A percentile compares a stretch with the other conserved stretches of the same genome.
Conservation (phyloP, 108 stramenopile genomes). For the Aureococcus anophagefferens region DNA sequence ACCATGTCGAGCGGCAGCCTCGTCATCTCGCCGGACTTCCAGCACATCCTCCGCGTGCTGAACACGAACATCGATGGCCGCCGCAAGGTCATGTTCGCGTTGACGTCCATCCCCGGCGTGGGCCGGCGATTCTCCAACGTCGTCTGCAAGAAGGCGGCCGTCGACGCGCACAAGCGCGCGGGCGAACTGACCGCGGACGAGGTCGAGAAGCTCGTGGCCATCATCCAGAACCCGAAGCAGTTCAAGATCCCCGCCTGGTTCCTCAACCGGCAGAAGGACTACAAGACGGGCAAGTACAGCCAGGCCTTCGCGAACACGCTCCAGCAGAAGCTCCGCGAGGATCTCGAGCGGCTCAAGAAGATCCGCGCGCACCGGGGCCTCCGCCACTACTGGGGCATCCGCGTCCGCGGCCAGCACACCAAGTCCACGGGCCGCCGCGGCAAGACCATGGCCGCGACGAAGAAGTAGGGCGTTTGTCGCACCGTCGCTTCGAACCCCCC, state of each 20-base stretch:
- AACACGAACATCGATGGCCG: conserved; percentile 99
- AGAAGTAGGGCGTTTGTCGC: too few species aligned
- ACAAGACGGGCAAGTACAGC: conserved; percentile 94
- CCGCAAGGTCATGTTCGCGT: conserved; percentile 93
- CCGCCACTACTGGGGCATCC: conserved; percentile 99
- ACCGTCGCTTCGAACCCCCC: too few species aligned
- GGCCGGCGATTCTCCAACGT: conserved; percentile 96
- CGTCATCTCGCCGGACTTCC: conserved; percentile 68
- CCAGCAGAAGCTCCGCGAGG: conserved; percentile 95
- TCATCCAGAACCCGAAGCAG: conserved; percentile 95
- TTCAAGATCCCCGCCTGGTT: conserved; percentile 99
- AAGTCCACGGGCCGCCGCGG: conserved; percentile 89
- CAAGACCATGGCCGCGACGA: too few species aligned
- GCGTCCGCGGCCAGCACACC: conserved; percentile 99
- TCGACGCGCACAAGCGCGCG: conserved; percentile 96
- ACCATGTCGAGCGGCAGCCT: conserved; percentile 6
- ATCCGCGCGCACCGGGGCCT: conserved; percentile 97
- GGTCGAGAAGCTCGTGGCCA: conserved; percentile 97
- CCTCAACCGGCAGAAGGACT: conserved; percentile 99
- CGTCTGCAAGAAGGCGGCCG: conserved; percentile 99
- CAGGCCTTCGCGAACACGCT: conserved; percentile 95
- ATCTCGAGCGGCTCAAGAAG: conserved; percentile 96
- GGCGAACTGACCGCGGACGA: conserved; percentile 97
- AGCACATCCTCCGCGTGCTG: conserved; percentile 99
- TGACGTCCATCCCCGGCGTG: conserved; percentile 96